These are phyloP conservation scores for Xylaria sp. DNA, from an alignment of 2,329 filamentous ascomycete genomes.

Conservation along the genomic window DNA sequence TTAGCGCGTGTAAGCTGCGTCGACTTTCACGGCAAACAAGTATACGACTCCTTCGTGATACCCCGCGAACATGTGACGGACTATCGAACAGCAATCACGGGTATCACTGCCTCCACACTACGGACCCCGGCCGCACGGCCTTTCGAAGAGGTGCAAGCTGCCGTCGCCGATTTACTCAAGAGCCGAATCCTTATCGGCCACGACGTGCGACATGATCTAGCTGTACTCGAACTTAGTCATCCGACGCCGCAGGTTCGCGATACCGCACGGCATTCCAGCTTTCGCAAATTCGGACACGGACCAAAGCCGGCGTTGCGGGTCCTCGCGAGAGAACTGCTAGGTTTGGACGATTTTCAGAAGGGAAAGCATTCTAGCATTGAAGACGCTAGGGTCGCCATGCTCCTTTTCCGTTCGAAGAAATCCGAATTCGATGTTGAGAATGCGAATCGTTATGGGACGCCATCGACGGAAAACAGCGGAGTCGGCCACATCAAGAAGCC, in stretches of 20 bases:
- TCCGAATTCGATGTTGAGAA: slow-evolving; percentile 86
- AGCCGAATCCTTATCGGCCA: slow-evolving; percentile 77
- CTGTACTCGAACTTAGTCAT: slow-evolving; percentile 80
- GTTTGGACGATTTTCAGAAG: slow-evolving; percentile 69
- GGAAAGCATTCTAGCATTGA: slow-evolving; percentile 74
- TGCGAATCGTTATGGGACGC: slow-evolving; percentile 69
- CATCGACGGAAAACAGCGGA: slow-evolving; percentile 41
- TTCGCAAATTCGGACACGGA: slow-evolving; percentile 35
- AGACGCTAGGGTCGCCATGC: slow-evolving; percentile 91
- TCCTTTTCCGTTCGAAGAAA: slow-evolving; percentile 86
- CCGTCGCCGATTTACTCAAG: slow-evolving; percentile 73
- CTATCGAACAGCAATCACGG: slow-evolving; percentile 89
- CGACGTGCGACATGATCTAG: slow-evolving; percentile 75
- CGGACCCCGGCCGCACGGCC: slow-evolving; percentile 65
- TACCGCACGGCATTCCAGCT: slow-evolving; percentile 37
- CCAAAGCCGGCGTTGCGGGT: slow-evolving; percentile 68
- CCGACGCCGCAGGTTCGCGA: slow-evolving; percentile 68
- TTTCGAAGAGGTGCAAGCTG: slow-evolving; percentile 81
- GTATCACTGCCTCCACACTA: slow-evolving; percentile 81
- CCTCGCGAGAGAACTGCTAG: slow-evolving; percentile 60
- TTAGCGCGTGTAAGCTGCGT: slow-evolving; percentile 90
- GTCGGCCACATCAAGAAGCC: slow-evolving; percentile 53
- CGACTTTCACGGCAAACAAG: slow-evolving; percentile 90
- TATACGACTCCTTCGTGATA: slow-evolving; percentile 93
- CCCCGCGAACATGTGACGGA: slow-evolving; percentile 84